Evolutionary conservation across 176 grass and related monocot species (phyloP).

Genomic region (Thalia dealbata): DNA sequence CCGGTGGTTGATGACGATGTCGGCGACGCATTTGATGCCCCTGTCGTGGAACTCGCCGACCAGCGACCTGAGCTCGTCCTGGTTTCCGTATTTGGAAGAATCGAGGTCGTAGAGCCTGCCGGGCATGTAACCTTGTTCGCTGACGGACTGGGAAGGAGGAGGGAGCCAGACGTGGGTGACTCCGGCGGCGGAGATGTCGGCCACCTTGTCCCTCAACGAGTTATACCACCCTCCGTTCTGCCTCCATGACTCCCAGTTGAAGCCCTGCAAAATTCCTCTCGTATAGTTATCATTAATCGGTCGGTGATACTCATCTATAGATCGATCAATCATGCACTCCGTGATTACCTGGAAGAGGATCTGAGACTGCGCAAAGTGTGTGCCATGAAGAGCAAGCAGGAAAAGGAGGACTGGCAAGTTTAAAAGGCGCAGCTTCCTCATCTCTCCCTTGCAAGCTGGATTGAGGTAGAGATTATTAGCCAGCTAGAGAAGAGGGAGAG

Average conservation of each 20-base stretch:
- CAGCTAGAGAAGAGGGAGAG: no score
- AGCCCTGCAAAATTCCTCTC: background rate
- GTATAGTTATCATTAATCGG: background rate
- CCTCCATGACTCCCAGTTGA: conserved; percentile 2
- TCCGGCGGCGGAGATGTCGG: background rate
- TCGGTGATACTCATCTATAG: no score
- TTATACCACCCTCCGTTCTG: background rate
- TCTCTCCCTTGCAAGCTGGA: no score
- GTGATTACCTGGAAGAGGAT: background rate
- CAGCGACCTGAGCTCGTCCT: conserved; percentile 53
- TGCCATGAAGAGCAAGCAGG: background rate
- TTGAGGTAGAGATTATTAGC: no score
- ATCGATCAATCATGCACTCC: background rate
- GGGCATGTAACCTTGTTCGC: conserved; percentile 40
- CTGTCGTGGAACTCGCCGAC: conserved; percentile 44
- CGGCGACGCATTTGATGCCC: conserved; percentile 59
- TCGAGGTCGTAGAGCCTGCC: conserved; percentile 57
- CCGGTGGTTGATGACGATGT: conserved; percentile 92
- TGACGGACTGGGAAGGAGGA: background rate
- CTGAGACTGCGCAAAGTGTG: background rate
- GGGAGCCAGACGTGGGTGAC: background rate
- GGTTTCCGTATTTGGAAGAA: conserved; percentile 56
- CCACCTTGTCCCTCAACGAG: background rate
- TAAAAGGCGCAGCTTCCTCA: no score
- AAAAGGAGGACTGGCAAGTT: background rate